phyloP scores from a whole-genome alignment of 371 early-diverging fungal species.

The Mucor indicus region DNA sequence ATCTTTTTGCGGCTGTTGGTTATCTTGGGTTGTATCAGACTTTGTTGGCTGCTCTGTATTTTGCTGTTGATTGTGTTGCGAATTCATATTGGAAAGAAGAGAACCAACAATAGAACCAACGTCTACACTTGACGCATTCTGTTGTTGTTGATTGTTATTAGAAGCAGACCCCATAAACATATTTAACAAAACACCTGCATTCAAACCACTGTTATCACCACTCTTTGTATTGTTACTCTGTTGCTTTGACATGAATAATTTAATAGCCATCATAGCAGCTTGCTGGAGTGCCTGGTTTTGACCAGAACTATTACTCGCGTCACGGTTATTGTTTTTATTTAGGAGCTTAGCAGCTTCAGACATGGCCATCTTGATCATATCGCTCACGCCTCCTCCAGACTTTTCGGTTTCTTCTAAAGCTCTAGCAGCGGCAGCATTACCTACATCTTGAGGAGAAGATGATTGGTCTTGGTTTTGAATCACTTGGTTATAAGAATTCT shows the following conservation, averaged over 20 bases:
- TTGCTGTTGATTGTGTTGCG: background rate
- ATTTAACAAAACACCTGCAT: constrained; percentile 25
- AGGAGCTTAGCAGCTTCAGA: constrained; percentile 47
- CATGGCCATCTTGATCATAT: constrained; percentile 50
- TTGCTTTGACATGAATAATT: constrained; percentile 48
- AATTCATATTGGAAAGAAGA: constrained; percentile 21
- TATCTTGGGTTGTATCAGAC: background rate
- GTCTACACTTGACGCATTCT: constrained; percentile 16
- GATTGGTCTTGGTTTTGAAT: constrained; percentile 8
- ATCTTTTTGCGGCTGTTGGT: too few species aligned
- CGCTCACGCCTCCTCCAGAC: constrained; percentile 36
- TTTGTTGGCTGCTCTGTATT: constrained; percentile 3
- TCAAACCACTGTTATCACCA: constrained; percentile 17
- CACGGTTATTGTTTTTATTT: constrained; percentile 20
- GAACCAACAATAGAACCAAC: constrained; percentile 33
- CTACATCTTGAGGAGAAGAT: constrained; percentile 41
- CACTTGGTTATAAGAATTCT: constrained; percentile 25
- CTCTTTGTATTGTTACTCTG: constrained; percentile 12
- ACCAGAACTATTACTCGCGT: background rate
- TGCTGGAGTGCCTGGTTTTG: constrained; percentile 30
- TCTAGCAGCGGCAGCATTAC: constrained; percentile 53
- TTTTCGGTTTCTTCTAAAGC: constrained; percentile 35
- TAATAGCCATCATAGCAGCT: constrained; percentile 51
- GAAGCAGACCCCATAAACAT: constrained; percentile 24
- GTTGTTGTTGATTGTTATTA: constrained; percentile 5